Percentiles rank a stretch among this genome's conserved stretches.
Evolutionary conservation across 176 grass and related monocot genomes (phyloP).

Genomic region (Oryza meridionalis): DNA sequence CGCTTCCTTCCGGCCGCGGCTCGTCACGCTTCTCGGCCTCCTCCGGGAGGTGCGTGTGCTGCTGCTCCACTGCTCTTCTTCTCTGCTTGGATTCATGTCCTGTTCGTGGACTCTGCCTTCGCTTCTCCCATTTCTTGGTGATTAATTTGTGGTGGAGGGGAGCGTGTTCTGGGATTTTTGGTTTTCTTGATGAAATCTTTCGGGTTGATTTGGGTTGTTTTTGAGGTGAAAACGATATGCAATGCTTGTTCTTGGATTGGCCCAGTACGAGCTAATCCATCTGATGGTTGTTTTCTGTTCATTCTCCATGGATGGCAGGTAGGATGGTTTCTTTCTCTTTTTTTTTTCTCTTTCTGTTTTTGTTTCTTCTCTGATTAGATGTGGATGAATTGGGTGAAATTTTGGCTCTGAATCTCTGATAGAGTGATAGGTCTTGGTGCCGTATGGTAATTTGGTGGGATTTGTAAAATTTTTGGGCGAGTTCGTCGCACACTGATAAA

Average conservation of each 20-base stretch:
- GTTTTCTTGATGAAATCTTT: slow-evolving; percentile 18
- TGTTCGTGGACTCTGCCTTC: not conserved
- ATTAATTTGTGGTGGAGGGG: not conserved
- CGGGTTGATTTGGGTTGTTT: not conserved
- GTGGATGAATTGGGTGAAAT: not conserved
- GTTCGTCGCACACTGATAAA: not conserved
- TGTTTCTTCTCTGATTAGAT: not conserved
- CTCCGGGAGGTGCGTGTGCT: slow-evolving; percentile 20
- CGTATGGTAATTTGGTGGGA: not conserved
- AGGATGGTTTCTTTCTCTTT: no score
- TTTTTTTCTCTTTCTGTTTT: not conserved
- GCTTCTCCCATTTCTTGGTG: not conserved
- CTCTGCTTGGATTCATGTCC: not conserved
- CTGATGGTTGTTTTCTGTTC: not conserved
- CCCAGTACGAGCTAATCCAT: not conserved
- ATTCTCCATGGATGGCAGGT: not conserved
- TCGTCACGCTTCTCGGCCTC: not conserved
- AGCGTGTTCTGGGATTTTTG: not conserved
- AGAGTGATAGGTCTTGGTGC: not conserved
- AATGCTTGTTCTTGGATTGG: not conserved
- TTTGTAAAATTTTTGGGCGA: not conserved
- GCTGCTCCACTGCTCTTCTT: not conserved
- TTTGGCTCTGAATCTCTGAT: not conserved
- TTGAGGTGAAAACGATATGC: not conserved
- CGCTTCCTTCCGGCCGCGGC: not conserved